These are phyloP conservation scores for Davidsoniella neocaledoniae DNA, from an alignment of 2,329 filamentous ascomycete species.

Conservation along the genomic window DNA sequence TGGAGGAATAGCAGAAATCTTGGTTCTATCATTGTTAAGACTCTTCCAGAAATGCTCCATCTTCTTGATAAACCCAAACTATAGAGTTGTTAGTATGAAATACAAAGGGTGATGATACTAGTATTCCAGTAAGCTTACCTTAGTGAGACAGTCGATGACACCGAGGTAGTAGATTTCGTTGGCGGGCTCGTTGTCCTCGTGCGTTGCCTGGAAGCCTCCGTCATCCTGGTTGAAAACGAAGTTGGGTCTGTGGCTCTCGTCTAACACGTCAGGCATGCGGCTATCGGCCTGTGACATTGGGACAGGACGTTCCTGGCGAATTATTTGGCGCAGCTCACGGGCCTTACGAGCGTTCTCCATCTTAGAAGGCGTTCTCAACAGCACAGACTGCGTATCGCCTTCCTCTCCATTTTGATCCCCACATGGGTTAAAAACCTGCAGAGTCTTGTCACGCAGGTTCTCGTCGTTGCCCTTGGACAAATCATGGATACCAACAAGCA, in stretches of 20 bases:
- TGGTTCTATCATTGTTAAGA: slow-evolving; percentile 59
- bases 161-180: slow-evolving; percentile 96
- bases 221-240: slow-evolving; percentile 89
- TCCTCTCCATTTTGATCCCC: slow-evolving; percentile 34
- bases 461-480: slow-evolving; percentile 83
- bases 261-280: slow-evolving; percentile 80
- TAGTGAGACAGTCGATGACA: slow-evolving; percentile 94
- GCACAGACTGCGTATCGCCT: slow-evolving; percentile 39
- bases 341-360: slow-evolving; percentile 83
- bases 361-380: slow-evolving; percentile 84
- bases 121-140: slow-evolving; percentile 43
- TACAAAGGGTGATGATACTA: slow-evolving; percentile 15
- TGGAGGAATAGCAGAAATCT: slow-evolving; percentile 86
- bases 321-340: slow-evolving; percentile 75
- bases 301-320: slow-evolving; percentile 84
- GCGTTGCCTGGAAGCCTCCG: slow-evolving; percentile 81
- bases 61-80: slow-evolving; percentile 92
- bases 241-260: slow-evolving; percentile 51
- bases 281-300: slow-evolving; percentile 70
- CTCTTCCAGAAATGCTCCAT: slow-evolving; percentile 97
- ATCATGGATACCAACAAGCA: slow-evolving; percentile 89
- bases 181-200: slow-evolving; percentile 68
- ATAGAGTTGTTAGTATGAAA: slow-evolving; percentile 9
- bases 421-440: slow-evolving; percentile 85
- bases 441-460: slow-evolving; percentile 72